A percentile compares a stretch with the other conserved stretches of the same genome.
phyloP scores from a whole-genome alignment of 805 yeast genomes.

The Candida krabiensis region DNA sequence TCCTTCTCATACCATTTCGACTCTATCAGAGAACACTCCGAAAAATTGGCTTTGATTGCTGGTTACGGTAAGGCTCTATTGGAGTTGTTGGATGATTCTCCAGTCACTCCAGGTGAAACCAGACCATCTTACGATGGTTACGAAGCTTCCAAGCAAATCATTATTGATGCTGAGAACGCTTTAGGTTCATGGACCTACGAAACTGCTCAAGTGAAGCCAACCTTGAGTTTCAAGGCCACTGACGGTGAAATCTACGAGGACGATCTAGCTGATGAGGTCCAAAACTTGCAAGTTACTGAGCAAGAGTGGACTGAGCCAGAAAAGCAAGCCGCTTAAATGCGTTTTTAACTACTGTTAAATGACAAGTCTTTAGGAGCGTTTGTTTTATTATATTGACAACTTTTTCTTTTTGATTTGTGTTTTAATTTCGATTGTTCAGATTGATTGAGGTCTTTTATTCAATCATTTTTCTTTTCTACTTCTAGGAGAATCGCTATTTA shows the following conservation, averaged over 20 bases:
- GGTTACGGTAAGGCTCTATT: constrained; percentile 87
- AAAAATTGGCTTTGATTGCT: constrained; percentile 81
- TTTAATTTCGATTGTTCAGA: constrained; percentile 4
- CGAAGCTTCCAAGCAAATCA: constrained; percentile 85
- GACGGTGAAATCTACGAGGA: constrained; percentile 51
- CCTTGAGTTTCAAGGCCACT: constrained; percentile 61
- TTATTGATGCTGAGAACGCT: constrained; percentile 82
- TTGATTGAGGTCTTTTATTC: background rate
- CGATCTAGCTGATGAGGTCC: constrained; percentile 48
- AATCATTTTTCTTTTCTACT: constrained; percentile 4
- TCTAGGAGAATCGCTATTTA: too few relatives aligned
- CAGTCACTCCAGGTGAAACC: constrained; percentile 90
- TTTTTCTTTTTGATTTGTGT: constrained; percentile 1
- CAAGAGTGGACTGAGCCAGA: constrained; percentile 31
- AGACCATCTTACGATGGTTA: constrained; percentile 88
- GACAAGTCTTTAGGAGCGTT: background rate
- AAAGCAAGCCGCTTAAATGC: constrained; percentile 29
- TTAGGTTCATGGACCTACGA: constrained; percentile 84
- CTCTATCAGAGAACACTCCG: constrained; percentile 81
- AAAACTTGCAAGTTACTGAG: constrained; percentile 50
- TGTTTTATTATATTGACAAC: background rate
- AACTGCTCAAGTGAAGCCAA: constrained; percentile 78
- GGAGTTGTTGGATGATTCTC: constrained; percentile 79
- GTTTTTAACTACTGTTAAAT: background rate
- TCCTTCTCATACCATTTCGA: constrained; percentile 85